Evolutionary conservation across 1,284 basidiomycete genomes (phyloP).

Genomic region (Gomphus bonarii): DNA sequence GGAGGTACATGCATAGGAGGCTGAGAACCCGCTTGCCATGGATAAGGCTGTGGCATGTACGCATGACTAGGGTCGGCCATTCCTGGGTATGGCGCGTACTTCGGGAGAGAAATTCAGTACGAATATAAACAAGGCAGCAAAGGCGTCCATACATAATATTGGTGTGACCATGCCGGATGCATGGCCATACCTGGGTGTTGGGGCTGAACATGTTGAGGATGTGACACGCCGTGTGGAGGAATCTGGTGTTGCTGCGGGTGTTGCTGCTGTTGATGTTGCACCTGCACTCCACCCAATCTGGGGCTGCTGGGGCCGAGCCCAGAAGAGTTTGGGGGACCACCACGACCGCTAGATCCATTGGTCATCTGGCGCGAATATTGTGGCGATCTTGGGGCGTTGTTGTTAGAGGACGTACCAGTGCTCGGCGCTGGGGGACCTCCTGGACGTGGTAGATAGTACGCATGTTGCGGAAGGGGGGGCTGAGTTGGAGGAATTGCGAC

Average conservation of each 20-base stretch:
- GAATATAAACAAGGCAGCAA: slow-evolving; percentile 10
- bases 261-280: slow-evolving; percentile 26
- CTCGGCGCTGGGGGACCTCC: slow-evolving; percentile 8
- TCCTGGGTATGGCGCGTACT: not conserved
- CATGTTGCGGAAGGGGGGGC: slow-evolving; percentile 23
- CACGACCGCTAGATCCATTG: slow-evolving; percentile 39
- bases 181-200: slow-evolving; percentile 21
- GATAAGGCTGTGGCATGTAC: slow-evolving; percentile 13
- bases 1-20: slow-evolving; percentile 22
- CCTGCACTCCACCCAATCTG: slow-evolving; percentile 20
- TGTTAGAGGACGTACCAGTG: slow-evolving; percentile 24
- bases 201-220: slow-evolving; percentile 25
- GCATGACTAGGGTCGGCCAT: not conserved
- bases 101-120: not conserved
- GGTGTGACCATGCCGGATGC: slow-evolving; percentile 26
- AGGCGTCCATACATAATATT: slow-evolving; percentile 28
- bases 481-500: slow-evolving; percentile 24
- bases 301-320: slow-evolving; percentile 38
- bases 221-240: slow-evolving; percentile 27
- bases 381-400: slow-evolving; percentile 51
- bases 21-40: slow-evolving; percentile 19
- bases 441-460: slow-evolving; percentile 5
- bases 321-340: slow-evolving; percentile 42
- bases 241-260: slow-evolving; percentile 30
- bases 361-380: slow-evolving; percentile 48